A percentile compares a stretch with the other conserved stretches of the same genome.
These are phyloP conservation scores for Hamamelis virginiana DNA, from an alignment of 164 flowering plant genomes.

Conservation along the genomic window DNA sequence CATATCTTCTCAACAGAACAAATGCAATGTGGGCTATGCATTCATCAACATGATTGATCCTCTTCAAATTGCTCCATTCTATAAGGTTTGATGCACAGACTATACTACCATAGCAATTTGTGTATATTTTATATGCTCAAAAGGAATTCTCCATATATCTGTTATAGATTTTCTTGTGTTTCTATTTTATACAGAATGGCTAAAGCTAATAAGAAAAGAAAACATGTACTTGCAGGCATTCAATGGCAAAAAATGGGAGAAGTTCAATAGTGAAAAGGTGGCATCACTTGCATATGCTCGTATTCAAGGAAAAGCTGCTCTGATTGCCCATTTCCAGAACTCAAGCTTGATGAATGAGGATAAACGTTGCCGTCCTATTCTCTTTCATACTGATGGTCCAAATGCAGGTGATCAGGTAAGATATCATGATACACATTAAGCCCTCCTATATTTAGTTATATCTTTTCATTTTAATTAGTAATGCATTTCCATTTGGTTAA, in stretches of 20 bases:
- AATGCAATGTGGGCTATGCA: constrained; percentile 93
- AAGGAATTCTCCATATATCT: not conserved
- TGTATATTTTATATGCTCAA: not conserved
- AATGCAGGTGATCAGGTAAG: constrained; percentile 89
- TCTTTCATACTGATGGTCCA: constrained; percentile 83
- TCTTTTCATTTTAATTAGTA: not conserved
- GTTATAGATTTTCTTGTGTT: not conserved
- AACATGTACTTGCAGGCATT: constrained; percentile 51
- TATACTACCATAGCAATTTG: not conserved
- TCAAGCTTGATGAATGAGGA: constrained; percentile 96
- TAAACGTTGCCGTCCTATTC: constrained; percentile 90
- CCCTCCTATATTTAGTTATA: not conserved
- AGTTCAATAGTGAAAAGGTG: constrained; percentile 91
- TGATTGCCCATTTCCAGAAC: constrained; percentile 87
- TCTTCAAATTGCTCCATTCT: constrained; percentile 59
- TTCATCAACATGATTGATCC: constrained; percentile 85
- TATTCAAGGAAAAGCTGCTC: constrained; percentile 84
- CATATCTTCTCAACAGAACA: constrained; percentile 46
- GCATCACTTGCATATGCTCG: constrained; percentile 89
- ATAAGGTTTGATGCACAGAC: constrained; percentile 47
- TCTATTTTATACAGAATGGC: not conserved
- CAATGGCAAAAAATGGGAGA: constrained; percentile 91
- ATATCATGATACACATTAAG: not conserved
- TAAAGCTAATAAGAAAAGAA: not conserved
- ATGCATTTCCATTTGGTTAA: not conserved